Evolutionary conservation across 345 rosid species (phyloP), one percentile per base, ranked within the genome.

Genomic region (Rhodomyrtus tomentosa): DNA sequence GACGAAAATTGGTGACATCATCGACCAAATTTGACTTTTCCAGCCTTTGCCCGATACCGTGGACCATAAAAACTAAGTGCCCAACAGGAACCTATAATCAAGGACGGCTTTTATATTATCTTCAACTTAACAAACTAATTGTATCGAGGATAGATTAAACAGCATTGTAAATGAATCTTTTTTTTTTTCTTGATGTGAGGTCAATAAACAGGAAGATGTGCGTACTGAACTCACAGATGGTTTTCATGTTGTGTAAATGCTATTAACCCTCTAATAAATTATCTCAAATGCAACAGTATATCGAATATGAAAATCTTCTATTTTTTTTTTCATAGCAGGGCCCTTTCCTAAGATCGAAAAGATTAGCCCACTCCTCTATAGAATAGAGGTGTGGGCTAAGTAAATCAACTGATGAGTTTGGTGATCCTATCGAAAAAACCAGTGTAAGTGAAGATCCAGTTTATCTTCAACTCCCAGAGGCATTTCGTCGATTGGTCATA

Each of bases 61-160:
- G 99, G 84, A 97, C 98, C 99, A 97, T 97, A 87, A 97, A 97
- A 54, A 97, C 99, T 68, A 97, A 87, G 90, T 97, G 99, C 42
- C 91, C 92, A 85, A 96, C 99, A 87, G 99, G 96, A 90, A 97
- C 98, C 99, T 97, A 86, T 21, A 90, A 29, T 86, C 89, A 84
- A 56, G 86, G 82, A 80, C 13, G 0, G 18, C 16, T 18, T 68
- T 32, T 16, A 32, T 68, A 32, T 18, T 68, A 7, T 68, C 76
- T 32, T 38, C 76, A 68, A 86, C 55, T 88, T 79, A 82, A 87
- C 76, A 49, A 36, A 86, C 59, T 58, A 16, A 62, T 18, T 68
- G 45, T 22, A 0, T 68, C 32, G 76, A 68, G 76, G 45, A 32
- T 42, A 73, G 36, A 74, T 22, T 14, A 50, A 50, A 21, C 29